Conservation (phyloP, 345 rosid genomes). For the Litchi chinensis region DNA sequence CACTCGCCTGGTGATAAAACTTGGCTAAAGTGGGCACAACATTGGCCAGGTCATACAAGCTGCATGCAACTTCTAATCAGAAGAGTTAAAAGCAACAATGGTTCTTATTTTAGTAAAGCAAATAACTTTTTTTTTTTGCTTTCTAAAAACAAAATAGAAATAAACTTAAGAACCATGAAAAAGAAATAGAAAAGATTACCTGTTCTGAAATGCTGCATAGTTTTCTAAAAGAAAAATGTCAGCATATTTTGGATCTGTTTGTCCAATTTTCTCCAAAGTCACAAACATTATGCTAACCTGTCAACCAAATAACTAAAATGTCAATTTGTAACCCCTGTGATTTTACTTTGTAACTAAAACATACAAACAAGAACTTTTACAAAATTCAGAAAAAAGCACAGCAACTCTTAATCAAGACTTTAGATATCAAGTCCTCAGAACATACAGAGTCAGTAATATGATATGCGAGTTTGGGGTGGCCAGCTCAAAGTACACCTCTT, state of each 20-base stretch:
- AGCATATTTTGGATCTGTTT: slow-evolving; percentile 88
- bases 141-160: background rate
- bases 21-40: slow-evolving; percentile 95
- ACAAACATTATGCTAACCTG: slow-evolving; percentile 97
- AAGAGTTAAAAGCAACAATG: slow-evolving; percentile 6
- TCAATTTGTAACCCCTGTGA: background rate
- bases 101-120: background rate
- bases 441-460: background rate
- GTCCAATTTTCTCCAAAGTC: slow-evolving; percentile 91
- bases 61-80: slow-evolving; percentile 49
- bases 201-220: slow-evolving; percentile 97
- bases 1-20: slow-evolving; percentile 99
- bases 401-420: background rate
- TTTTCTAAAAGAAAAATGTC: slow-evolving; percentile 94
- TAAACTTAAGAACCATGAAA: slow-evolving; percentile 5
- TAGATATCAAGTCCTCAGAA: background rate
- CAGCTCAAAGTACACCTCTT: background rate
- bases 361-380: background rate
- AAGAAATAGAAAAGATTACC: slow-evolving; percentile 37
- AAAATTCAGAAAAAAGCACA: background rate
- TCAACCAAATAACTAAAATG: slow-evolving; percentile 34
- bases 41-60: slow-evolving; percentile 96
- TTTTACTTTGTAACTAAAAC: background rate
- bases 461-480: background rate
- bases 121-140: background rate